Percentiles rank a stretch among this genome's conserved stretches.
These are phyloP conservation scores for Amauroascus niger DNA, from an alignment of 2,329 filamentous ascomycete species.

Conservation along the genomic window DNA sequence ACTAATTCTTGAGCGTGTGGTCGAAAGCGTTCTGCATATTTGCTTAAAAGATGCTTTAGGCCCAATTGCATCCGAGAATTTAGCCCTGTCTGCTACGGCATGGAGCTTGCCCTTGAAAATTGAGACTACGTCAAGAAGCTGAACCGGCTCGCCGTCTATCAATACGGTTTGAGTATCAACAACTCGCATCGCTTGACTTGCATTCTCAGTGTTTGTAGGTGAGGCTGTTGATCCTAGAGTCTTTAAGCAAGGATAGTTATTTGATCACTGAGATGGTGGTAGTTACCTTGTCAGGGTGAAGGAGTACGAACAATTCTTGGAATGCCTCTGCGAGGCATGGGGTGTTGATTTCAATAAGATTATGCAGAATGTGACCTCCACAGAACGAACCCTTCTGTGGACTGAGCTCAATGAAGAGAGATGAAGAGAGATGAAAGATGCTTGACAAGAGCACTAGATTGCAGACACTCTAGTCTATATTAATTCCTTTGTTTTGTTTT, in stretches of 20 bases:
- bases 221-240: background rate
- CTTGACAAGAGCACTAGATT: no score
- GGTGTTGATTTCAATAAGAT: no score
- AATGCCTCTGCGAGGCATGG: no score
- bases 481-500: no score
- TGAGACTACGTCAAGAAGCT: background rate
- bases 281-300: no score
- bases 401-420: no score
- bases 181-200: background rate
- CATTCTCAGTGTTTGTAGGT: background rate
- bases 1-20: background rate
- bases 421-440: no score
- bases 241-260: background rate
- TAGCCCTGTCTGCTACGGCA: background rate
- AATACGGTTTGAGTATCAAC: background rate
- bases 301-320: no score
- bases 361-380: no score
- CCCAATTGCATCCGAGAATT: background rate
- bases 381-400: no score
- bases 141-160: background rate
- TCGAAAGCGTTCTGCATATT: background rate
- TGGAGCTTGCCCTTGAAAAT: background rate
- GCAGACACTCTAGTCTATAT: no score
- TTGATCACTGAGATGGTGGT: background rate
- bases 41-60: background rate